Base-by-base conservation (phyloP, 2,329 filamentous ascomycete species). In the Pleoardoris graminearum region DNA sequence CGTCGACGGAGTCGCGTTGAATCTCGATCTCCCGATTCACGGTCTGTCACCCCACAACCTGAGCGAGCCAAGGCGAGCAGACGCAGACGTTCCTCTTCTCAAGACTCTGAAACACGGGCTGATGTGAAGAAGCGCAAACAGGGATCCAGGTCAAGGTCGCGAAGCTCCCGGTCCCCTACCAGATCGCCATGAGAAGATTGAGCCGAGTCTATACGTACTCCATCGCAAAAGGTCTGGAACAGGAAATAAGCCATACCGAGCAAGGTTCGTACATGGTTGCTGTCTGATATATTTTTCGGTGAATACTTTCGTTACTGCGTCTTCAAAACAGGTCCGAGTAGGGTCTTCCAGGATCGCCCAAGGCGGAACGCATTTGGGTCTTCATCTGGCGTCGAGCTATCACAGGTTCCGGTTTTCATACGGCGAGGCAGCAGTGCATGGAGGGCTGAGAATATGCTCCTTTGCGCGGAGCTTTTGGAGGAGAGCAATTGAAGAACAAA, bases 101-200 rank as follows among this genome's bases (percentile, higher is more conserved):
- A 74, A 60, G 69, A 76, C 66, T 68, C 67, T 70, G 73, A 75
- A 60, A 70, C 72, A 64, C 72, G 75, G 60, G 75, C 78, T 80
- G 78, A 81, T 78, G 62, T 76, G 76, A 74, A 79, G 68, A 78
- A 68, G 58, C 74, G 71, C 61, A 77, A 79, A 65, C 73, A 61
- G n/a, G 56, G 54, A 66, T 66, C 69, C 56, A 80, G 76, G 49
- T 69, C 67, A 33, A 60, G 55, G 42, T 68, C 64, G 29, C 64
- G 55, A 29, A 63, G 59, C 46, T 22, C 47, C 12, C 29, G 36
- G 17, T 50, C 44, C 6, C 46, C 41, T 12, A 38, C 35, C 21
- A 14, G 17, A 17, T 44, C 30, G 7, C 30, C 43, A 36, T 19
- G 7, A 12, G 39, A 19, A 16, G 39, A 30, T 14, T 43, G 25